phyloP scores from a whole-genome alignment of 768 basidiomycete genomes.

The Mycena floridula region DNA sequence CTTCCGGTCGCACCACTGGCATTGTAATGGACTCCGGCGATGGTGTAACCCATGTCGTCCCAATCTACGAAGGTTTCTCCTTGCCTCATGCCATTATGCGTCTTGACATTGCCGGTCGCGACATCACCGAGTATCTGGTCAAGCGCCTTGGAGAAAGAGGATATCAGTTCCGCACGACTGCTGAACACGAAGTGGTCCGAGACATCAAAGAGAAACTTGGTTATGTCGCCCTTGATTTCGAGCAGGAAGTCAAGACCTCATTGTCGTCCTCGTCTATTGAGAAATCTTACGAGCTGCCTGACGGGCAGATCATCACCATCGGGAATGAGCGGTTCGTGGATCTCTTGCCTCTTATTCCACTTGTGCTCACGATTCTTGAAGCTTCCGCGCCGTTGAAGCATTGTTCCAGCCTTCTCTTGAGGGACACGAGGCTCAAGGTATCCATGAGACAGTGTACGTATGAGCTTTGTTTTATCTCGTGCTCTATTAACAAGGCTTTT shows the following conservation, averaged over 20 bases:
- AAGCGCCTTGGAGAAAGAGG: conserved; percentile 62
- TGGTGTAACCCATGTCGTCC: too few species aligned
- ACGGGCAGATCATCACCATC: conserved; percentile 56
- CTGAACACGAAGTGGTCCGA: conserved; percentile 65
- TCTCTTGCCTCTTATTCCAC: too few species aligned
- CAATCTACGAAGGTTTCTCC: conserved; percentile 89
- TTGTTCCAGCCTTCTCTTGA: conserved; percentile 68
- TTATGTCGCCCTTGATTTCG: conserved; percentile 74
- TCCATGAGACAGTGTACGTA: conserved; percentile 38
- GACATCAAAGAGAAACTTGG: conserved; percentile 78
- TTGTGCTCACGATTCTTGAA: not conserved
- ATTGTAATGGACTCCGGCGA: conserved; percentile 66
- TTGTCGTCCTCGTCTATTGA: conserved; percentile 63
- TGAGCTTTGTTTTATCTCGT: too few species aligned
- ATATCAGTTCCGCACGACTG: conserved; percentile 67
- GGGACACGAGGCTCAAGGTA: conserved; percentile 61
- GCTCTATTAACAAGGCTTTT: too few species aligned
- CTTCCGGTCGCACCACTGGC: conserved; percentile 91
- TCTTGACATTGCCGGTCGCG: conserved; percentile 89
- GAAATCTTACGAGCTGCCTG: conserved; percentile 67
- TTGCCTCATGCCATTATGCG: conserved; percentile 91
- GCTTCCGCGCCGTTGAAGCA: conserved; percentile 62
- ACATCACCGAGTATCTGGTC: conserved; percentile 74
- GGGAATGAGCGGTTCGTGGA: conserved; percentile 49
- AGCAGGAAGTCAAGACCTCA: conserved; percentile 69